A percentile compares a stretch with the other conserved stretches of the same genome.
Evolutionary conservation across 2,329 filamentous ascomycete species (phyloP).

Genomic region (Fusarium graminum): DNA sequence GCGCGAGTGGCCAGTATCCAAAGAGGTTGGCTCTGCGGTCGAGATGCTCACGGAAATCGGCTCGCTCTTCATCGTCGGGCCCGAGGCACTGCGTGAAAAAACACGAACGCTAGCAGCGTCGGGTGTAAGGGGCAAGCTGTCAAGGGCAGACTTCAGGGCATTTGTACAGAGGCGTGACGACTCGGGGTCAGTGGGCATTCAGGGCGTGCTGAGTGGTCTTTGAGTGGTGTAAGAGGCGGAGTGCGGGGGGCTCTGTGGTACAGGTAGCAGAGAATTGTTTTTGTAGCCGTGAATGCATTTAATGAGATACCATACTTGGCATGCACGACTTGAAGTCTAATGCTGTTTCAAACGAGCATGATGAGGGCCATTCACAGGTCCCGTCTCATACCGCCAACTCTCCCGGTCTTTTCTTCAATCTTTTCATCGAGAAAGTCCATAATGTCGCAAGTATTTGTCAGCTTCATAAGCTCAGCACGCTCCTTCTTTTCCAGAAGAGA

Average conservation of each 20-base stretch:
- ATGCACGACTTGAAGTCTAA: not conserved
- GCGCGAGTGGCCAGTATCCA: slow-evolving; percentile 81
- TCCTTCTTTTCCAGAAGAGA: slow-evolving; percentile 69
- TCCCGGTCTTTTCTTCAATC: slow-evolving; percentile 55
- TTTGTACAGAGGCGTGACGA: slow-evolving; percentile 91
- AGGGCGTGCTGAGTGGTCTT: slow-evolving; percentile 80
- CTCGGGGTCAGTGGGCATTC: slow-evolving; percentile 82
- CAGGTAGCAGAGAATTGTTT: slow-evolving; percentile 20
- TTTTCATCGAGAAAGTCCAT: slow-evolving; percentile 71
- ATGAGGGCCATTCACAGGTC: slow-evolving; percentile 47
- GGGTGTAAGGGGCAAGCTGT: slow-evolving; percentile 66
- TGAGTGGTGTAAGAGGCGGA: slow-evolving; percentile 34
- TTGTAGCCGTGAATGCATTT: slow-evolving; percentile 39
- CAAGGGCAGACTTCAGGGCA: slow-evolving; percentile 79
- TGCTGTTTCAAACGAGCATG: not conserved
- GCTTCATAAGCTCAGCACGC: slow-evolving; percentile 62
- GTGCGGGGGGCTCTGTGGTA: slow-evolving; percentile 18
- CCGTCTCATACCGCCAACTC: slow-evolving; percentile 50
- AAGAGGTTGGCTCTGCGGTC: slow-evolving; percentile 76
- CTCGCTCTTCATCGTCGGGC: slow-evolving; percentile 93
- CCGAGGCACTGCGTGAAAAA: slow-evolving; percentile 80
- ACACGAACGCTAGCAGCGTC: slow-evolving; percentile 68
- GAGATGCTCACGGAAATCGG: slow-evolving; percentile 94
- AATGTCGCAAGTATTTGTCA: slow-evolving; percentile 68
- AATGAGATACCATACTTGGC: slow-evolving; percentile 46